These are phyloP conservation scores for Lanmaoa rubissima DNA, from an alignment of 768 basidiomycete genomes.

Conservation along the genomic window DNA sequence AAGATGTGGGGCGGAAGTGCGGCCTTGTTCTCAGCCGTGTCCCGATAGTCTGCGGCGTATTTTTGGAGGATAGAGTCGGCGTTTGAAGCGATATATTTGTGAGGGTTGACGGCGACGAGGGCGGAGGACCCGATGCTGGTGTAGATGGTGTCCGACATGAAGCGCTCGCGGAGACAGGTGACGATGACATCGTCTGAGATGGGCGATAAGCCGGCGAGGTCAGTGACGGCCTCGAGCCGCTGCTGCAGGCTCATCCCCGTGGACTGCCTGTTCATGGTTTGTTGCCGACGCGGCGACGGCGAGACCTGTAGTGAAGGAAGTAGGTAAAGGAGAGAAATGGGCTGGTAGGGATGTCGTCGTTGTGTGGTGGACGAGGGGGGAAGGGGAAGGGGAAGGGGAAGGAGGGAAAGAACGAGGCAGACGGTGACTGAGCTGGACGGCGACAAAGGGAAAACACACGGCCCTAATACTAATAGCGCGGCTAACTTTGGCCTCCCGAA, in stretches of 20 bases:
- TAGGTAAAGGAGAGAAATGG: background rate
- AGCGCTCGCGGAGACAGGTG: slow-evolving; percentile 80
- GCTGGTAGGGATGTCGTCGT: background rate
- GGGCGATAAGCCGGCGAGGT: slow-evolving; percentile 65
- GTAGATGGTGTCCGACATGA: slow-evolving; percentile 82
- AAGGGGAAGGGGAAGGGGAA: slow-evolving; percentile 10
- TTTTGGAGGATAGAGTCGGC: slow-evolving; percentile 82
- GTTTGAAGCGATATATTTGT: slow-evolving; percentile 84
- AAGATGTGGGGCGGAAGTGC: slow-evolving; percentile 84
- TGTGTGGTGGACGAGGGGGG: slow-evolving; percentile 9
- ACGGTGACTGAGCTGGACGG: slow-evolving; percentile 7
- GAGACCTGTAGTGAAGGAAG: background rate
- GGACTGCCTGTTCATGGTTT: slow-evolving; percentile 43
- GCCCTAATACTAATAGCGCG: slow-evolving; percentile 15
- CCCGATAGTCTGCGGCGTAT: slow-evolving; percentile 84
- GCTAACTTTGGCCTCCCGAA: slow-evolving; percentile 22
- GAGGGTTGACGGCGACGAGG: slow-evolving; percentile 88
- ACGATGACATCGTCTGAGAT: slow-evolving; percentile 84
- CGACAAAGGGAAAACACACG: slow-evolving; percentile 23
- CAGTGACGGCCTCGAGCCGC: slow-evolving; percentile 67
- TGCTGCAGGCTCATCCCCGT: slow-evolving; percentile 51
- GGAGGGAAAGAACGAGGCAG: slow-evolving; percentile 20
- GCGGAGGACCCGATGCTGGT: slow-evolving; percentile 67
- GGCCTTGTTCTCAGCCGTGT: slow-evolving; percentile 61
- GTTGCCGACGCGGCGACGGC: background rate